phyloP scores from a whole-genome alignment of 495 filamentous ascomycete species.

The Darksidea phi region DNA sequence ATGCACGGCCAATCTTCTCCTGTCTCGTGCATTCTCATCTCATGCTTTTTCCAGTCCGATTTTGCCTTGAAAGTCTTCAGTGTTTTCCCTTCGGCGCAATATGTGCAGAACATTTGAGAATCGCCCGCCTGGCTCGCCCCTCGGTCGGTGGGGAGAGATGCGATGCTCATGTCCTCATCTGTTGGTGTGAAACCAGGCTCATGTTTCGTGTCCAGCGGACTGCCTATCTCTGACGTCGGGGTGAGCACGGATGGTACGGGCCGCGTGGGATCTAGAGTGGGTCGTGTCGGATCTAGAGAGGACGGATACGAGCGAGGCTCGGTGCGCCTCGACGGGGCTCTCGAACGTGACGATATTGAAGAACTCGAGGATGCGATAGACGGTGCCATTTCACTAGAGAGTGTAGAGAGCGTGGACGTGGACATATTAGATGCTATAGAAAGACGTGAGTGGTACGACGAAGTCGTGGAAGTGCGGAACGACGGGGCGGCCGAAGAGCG shows the following conservation, averaged over 20 bases:
- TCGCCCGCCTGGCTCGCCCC: constrained; percentile 4
- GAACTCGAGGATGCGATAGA: constrained; percentile 27
- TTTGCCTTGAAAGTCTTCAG: constrained; percentile 31
- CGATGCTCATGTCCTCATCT: constrained; percentile 23
- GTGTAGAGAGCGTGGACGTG: constrained; percentile 21
- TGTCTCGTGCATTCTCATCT: constrained; percentile 33
- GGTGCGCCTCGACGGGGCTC: not conserved
- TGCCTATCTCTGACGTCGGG: constrained; percentile 19
- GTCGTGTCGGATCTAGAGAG: constrained; percentile 18
- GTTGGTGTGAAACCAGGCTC: constrained; percentile 22
- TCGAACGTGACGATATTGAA: constrained; percentile 23
- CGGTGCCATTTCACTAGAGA: constrained; percentile 15
- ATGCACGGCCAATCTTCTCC: constrained; percentile 31
- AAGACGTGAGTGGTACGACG: constrained; percentile 21
- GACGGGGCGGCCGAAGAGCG: constrained; percentile 1
- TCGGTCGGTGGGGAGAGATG: constrained; percentile 6
- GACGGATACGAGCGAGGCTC: constrained; percentile 28
- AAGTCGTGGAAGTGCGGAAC: constrained; percentile 10
- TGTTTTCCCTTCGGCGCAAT: constrained; percentile 22
- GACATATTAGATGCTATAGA: constrained; percentile 26
- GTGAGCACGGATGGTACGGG: constrained; percentile 18
- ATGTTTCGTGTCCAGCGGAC: constrained; percentile 22
- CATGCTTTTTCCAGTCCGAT: constrained; percentile 34
- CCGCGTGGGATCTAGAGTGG: constrained; percentile 19
- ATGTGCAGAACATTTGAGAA: constrained; percentile 32